phyloP scores from a whole-genome alignment of 2,329 filamentous ascomycete species.

The Zymoseptoria crescenta region DNA sequence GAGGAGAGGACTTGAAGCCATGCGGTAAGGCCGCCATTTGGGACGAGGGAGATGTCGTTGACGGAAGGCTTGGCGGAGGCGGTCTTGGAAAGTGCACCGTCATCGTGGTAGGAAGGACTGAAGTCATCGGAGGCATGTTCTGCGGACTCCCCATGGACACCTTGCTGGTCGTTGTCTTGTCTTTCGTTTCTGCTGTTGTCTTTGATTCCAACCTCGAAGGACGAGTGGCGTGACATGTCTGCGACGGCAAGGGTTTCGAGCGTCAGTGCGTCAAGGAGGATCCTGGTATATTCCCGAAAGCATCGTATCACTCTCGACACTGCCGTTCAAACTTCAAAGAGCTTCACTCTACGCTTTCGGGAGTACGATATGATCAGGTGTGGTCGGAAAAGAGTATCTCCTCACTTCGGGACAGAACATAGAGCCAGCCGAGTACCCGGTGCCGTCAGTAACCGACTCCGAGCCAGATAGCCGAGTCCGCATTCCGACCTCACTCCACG shows the following conservation, averaged over 20 bases:
- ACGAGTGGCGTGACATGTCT: not conserved
- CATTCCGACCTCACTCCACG: not conserved
- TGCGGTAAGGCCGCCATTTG: conserved; percentile 39
- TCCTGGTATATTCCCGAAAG: not conserved
- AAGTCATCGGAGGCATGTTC: not conserved
- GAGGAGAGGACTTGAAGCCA: conserved; percentile 43
- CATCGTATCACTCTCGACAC: not conserved
- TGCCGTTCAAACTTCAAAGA: not conserved
- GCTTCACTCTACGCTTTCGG: not conserved
- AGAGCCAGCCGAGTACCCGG: not conserved
- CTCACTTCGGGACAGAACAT: not conserved
- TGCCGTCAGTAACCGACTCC: not conserved
- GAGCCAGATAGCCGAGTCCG: not conserved
- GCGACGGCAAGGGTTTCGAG: not conserved
- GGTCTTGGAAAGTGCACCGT: not conserved
- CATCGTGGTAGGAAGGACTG: not conserved
- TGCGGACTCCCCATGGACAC: not conserved
- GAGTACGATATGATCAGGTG: not conserved
- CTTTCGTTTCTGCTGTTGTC: not conserved
- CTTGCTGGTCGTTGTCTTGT: not conserved
- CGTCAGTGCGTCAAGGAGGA: not conserved
- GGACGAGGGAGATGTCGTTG: conserved; percentile 36
- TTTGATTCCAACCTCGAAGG: not conserved
- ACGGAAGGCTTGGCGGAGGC: conserved; percentile 30
- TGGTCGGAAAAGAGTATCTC: not conserved